Percentiles rank a stretch among this genome's conserved stretches.
Conservation (phyloP, 495 filamentous ascomycete species). For the Bombardia bombarda region DNA sequence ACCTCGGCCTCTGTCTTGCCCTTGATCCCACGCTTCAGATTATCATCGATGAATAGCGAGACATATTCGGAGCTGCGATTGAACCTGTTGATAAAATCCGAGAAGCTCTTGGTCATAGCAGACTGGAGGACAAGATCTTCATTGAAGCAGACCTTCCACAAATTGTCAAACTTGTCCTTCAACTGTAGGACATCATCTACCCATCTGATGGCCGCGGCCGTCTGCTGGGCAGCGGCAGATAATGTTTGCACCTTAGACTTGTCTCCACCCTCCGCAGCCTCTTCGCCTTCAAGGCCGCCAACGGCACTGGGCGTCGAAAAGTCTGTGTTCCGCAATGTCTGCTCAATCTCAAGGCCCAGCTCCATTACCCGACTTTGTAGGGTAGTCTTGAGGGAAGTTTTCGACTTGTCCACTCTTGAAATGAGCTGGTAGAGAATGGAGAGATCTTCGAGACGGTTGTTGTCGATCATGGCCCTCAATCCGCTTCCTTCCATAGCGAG, state of each 20-base stretch:
- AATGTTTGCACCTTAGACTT: constrained; percentile 34
- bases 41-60: constrained; percentile 95
- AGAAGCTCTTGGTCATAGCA: constrained; percentile 73
- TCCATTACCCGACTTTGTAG: constrained; percentile 70
- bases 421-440: constrained; percentile 70
- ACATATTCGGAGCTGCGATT: constrained; percentile 78
- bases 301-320: constrained; percentile 29
- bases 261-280: constrained; percentile 39
- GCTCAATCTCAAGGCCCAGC: constrained; percentile 75
- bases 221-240: constrained; percentile 46
- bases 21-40: constrained; percentile 87
- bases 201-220: constrained; percentile 84
- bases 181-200: constrained; percentile 81
- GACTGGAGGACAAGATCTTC: constrained; percentile 73
- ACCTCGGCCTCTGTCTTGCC: constrained; percentile 86
- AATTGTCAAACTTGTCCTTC: constrained; percentile 81
- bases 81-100: constrained; percentile 86
- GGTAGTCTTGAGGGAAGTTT: constrained; percentile 57
- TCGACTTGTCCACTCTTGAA: constrained; percentile 68
- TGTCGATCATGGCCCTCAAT: constrained; percentile 83
- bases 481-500: constrained; percentile 78
- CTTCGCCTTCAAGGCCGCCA: constrained; percentile 41
- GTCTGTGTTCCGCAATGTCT: constrained; percentile 44
- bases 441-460: constrained; percentile 71
- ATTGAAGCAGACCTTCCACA: constrained; percentile 62